Evolutionary conservation across 1,284 basidiomycete genomes (phyloP).

Genomic region (Microbotryum silenes-acaulis): DNA sequence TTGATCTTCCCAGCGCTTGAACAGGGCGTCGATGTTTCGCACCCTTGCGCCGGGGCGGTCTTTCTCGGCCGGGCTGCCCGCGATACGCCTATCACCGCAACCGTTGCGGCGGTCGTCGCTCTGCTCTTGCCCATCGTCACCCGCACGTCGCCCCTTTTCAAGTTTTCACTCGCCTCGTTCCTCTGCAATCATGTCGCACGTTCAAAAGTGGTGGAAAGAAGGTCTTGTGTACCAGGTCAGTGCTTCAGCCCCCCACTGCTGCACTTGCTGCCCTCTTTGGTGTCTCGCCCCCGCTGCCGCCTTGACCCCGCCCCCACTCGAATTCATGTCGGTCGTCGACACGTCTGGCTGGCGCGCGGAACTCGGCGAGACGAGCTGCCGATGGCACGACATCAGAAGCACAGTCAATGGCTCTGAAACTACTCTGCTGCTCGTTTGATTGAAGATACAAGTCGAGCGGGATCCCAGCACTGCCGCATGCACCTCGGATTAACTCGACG

Average conservation of each 20-base stretch:
- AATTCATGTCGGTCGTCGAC: no score
- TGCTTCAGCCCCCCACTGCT: background rate
- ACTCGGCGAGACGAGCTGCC: background rate
- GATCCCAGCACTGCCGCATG: background rate
- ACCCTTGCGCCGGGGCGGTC: no score
- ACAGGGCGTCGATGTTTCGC: no score
- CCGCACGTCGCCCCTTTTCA: no score
- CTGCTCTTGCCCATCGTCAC: no score
- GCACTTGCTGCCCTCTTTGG: background rate
- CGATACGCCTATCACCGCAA: no score
- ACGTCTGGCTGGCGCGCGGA: background rate
- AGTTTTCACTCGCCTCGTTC: background rate
- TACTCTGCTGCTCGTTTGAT: background rate
- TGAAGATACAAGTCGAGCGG: background rate
- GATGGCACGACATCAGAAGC: background rate
- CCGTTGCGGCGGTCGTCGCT: no score
- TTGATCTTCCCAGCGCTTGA: no score
- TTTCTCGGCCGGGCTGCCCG: no score
- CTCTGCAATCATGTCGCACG: background rate
- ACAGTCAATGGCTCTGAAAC: background rate
- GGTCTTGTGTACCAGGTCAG: slow-evolving; percentile 54
- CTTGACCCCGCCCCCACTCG: no score
- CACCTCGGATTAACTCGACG: slow-evolving; percentile 4
- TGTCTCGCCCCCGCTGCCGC: background rate
- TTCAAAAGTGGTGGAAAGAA: slow-evolving; percentile 55